Base-by-base conservation (phyloP, 192 early-diverging fungal species). In the Gigaspora rosea region DNA sequence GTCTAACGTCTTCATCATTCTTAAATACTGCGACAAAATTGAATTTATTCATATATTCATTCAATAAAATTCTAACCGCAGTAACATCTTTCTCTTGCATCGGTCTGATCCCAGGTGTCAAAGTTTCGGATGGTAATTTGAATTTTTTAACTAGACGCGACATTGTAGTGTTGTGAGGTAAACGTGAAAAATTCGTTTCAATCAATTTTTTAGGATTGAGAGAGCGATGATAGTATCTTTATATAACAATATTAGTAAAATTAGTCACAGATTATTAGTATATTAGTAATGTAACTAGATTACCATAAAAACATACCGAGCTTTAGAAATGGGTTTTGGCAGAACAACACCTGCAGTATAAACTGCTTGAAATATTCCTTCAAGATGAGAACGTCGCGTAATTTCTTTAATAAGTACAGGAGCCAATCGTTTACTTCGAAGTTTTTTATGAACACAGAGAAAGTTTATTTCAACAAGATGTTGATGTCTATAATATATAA, bases 361-460 rank as follows among this genome's bases (percentile, higher is more conserved):
- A 8, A 95, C 92, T 35, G 98, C 98, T 83, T 99, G 98, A 91
- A 98, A 99, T 64, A 96, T 95, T 36, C 95, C 95, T 72, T 92
- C 87, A 36, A 95, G 79, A 82, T 99, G 93, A 49, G 95, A 93
- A 16, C 94, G 91, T 36, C 98, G 89, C 6, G 98, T 99, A 47
- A 99, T 92, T 82, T 99, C 98, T 84, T 96, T 94, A 87, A 99
- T 99, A 65, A 99, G 82, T 20, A 99, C 90, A 46, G 98, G 98
- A 33, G 98, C 91, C 72, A 99, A 86, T 72, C 98, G 91, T 84
- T 98, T 97, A 70, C 90, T 88, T 51, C 98, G 92, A 69, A 99
- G 92, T 79, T 92, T 92, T 87, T 99, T 99, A 83, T 97, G 96
- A 27, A 98, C 85, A 80, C 96, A 98, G 75, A 99, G 82, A 78